These are phyloP conservation scores for Cytauxzoon felis DNA, from an alignment of 169 alveolate species.

Conservation along the genomic window DNA sequence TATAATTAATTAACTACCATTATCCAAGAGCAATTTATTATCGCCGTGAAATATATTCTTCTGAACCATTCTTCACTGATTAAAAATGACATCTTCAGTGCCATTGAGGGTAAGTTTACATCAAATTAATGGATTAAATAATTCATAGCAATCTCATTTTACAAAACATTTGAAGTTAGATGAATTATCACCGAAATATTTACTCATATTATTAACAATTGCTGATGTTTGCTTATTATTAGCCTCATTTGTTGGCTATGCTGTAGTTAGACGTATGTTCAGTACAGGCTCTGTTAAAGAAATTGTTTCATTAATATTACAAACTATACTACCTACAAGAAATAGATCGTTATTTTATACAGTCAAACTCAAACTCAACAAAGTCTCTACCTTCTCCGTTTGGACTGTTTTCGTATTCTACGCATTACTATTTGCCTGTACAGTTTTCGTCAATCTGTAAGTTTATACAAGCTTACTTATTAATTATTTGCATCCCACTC, in stretches of 20 bases:
- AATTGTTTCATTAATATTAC: constrained; percentile 1
- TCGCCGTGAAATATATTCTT: too few species aligned
- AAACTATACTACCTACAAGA: constrained; percentile 1
- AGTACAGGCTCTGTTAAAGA: constrained; percentile 11
- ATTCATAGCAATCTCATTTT: too few species aligned
- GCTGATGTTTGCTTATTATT: constrained; percentile 18
- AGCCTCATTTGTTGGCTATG: constrained; percentile 21
- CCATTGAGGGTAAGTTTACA: too few species aligned
- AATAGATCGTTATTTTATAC: constrained; percentile 1
- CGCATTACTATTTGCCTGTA: constrained; percentile 16
- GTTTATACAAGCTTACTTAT: too few species aligned
- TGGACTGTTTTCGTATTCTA: constrained; percentile 22
- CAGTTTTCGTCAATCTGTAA: constrained; percentile 18
- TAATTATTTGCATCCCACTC: too few species aligned
- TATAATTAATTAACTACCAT: too few species aligned
- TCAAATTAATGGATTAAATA: too few species aligned
- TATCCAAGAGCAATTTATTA: too few species aligned
- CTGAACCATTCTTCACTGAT: too few species aligned
- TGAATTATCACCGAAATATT: constrained; percentile 4
- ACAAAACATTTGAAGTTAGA: constrained; percentile 22
- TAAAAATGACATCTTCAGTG: too few species aligned
- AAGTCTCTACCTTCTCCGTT: constrained; percentile 10
- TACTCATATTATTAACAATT: constrained; percentile 15
- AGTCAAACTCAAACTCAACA: constrained; percentile 1
- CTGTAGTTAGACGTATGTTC: constrained; percentile 19